phyloP scores from a whole-genome alignment of 2,329 filamentous ascomycete species.

The Exophiala sideris region DNA sequence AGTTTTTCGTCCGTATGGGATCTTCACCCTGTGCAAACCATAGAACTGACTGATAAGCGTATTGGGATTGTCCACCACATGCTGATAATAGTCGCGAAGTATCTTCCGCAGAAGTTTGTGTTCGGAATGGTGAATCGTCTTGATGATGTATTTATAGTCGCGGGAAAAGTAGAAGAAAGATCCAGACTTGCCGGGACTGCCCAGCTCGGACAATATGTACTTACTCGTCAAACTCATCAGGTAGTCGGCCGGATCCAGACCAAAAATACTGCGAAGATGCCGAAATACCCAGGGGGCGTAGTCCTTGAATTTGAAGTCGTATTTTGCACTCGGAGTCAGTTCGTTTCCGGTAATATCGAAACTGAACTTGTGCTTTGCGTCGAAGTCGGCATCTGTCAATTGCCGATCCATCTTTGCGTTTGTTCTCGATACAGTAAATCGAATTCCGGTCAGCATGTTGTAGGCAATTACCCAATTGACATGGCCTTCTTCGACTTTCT shows the following conservation, averaged over 20 bases:
- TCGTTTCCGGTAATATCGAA: constrained; percentile 99
- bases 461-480: constrained; percentile 97
- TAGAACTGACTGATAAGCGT: constrained; percentile 98
- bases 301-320: constrained; percentile 99
- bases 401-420: constrained; percentile 95
- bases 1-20: constrained; percentile 96
- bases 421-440: constrained; percentile 90
- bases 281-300: constrained; percentile 99
- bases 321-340: constrained; percentile 94
- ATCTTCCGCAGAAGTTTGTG: constrained; percentile 50
- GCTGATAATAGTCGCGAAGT: constrained; percentile 84
- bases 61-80: constrained; percentile 90
- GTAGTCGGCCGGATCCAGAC: constrained; percentile 93
- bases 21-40: constrained; percentile 94
- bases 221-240: constrained; percentile 97
- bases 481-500: constrained; percentile 95
- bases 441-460: constrained; percentile 99
- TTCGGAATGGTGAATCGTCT: constrained; percentile 95
- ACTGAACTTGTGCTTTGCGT: constrained; percentile 92
- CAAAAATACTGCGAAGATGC: constrained; percentile 80
- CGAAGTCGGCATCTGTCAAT: constrained; percentile 86
- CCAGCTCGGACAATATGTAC: constrained; percentile 95
- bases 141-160: constrained; percentile 99
- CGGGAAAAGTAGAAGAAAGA: constrained; percentile 99
- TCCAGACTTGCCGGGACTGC: constrained; percentile 94